A percentile compares a stretch with the other conserved stretches of the same genome.
phyloP scores from a whole-genome alignment of 164 flowering plant species.

The Saururus chinensis region DNA sequence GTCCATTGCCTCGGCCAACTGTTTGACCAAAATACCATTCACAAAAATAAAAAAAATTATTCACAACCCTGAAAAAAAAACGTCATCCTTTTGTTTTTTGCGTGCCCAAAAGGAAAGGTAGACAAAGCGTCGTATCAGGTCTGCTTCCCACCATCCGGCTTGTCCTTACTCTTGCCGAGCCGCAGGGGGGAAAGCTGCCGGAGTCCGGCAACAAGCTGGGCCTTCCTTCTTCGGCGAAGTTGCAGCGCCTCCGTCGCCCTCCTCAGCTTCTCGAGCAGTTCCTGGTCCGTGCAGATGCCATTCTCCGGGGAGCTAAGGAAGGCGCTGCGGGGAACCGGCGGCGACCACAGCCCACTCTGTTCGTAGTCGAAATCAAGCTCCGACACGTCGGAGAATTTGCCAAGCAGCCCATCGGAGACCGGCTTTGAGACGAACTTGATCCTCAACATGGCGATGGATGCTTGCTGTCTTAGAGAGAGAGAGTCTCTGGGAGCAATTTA shows the following conservation, averaged over 20 bases:
- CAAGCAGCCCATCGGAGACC: slow-evolving; percentile 48
- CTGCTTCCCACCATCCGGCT: background rate
- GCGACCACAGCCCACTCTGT: slow-evolving; percentile 77
- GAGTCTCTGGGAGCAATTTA: slow-evolving; percentile 5
- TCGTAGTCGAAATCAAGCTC: slow-evolving; percentile 59
- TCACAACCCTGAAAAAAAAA: too few species aligned
- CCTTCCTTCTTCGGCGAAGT: background rate
- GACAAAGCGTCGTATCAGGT: too few species aligned
- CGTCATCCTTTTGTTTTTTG: too few species aligned
- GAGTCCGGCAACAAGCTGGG: background rate
- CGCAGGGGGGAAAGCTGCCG: background rate
- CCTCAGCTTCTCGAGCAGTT: slow-evolving; percentile 17
- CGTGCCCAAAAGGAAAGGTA: too few species aligned
- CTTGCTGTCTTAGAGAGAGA: slow-evolving; percentile 5
- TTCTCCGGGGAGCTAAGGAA: slow-evolving; percentile 42
- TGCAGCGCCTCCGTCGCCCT: slow-evolving; percentile 1
- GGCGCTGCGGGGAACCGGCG: slow-evolving; percentile 39
- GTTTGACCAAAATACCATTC: too few species aligned
- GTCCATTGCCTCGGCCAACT: too few species aligned
- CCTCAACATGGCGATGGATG: slow-evolving; percentile 1
- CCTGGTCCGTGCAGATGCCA: slow-evolving; percentile 18
- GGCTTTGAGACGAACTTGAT: slow-evolving; percentile 43
- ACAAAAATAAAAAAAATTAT: too few species aligned
- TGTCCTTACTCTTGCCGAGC: background rate
- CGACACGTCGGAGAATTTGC: slow-evolving; percentile 51